phyloP scores from a whole-genome alignment of 257 asterid species.

The Schizonepeta tenuifolia region DNA sequence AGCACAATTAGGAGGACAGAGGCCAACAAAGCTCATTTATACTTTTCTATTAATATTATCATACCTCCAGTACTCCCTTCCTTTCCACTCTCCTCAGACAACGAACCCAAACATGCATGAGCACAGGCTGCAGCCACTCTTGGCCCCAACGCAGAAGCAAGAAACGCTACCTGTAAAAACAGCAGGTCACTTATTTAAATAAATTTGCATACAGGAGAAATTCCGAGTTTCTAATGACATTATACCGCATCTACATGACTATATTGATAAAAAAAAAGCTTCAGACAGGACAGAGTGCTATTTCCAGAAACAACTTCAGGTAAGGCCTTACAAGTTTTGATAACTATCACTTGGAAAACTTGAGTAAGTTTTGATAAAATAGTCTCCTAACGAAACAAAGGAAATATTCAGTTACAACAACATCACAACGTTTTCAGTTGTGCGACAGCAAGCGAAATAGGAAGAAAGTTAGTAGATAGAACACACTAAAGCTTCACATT shows the following conservation, averaged over 20 bases:
- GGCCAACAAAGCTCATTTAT: constrained; percentile 21
- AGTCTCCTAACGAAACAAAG: constrained; percentile 8
- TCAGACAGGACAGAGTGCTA: constrained; percentile 10
- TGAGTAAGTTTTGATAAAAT: constrained; percentile 2
- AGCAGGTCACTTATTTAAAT: constrained; percentile 25
- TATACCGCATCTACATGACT: background rate
- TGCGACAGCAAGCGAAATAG: background rate
- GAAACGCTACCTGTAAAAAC: constrained; percentile 78
- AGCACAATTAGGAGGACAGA: constrained; percentile 6
- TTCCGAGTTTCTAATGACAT: constrained; percentile 19
- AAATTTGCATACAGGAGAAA: background rate
- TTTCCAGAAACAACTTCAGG: constrained; percentile 4
- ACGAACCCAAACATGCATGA: constrained; percentile 77
- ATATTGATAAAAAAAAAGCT: constrained; percentile 20
- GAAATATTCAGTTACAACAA: background rate
- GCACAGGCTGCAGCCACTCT: constrained; percentile 99
- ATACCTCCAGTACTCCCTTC: constrained; percentile 60
- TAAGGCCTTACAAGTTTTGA: background rate
- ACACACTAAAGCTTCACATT: background rate
- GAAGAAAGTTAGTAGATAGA: background rate
- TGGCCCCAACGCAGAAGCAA: constrained; percentile 92
- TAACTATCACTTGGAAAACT: constrained; percentile 19
- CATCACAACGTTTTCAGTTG: background rate
- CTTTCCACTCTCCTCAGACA: constrained; percentile 58
- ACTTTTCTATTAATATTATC: constrained; percentile 49